Evolutionary conservation across 2,329 filamentous ascomycete genomes (phyloP).

Genomic region (Diplodia sapinea): DNA sequence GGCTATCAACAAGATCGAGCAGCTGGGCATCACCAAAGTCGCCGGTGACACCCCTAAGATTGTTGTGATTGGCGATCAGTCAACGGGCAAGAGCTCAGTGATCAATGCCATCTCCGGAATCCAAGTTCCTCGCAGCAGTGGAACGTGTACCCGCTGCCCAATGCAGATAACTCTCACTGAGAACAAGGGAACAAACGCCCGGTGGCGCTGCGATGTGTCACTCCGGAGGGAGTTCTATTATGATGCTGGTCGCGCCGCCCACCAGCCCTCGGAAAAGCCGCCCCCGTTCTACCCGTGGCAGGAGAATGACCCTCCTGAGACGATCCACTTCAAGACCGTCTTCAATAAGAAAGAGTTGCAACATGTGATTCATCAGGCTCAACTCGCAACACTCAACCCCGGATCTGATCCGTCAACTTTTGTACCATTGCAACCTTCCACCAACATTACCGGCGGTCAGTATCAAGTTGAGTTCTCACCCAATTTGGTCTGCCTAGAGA

Average conservation of each 20-base stretch:
- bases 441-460: background rate
- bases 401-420: conserved; percentile 54
- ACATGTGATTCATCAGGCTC: conserved; percentile 72
- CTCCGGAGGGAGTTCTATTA: conserved; percentile 70
- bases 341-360: conserved; percentile 68
- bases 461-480: conserved; percentile 74
- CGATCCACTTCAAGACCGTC: conserved; percentile 68
- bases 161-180: conserved; percentile 76
- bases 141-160: conserved; percentile 80
- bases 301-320: conserved; percentile 50
- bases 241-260: conserved; percentile 36
- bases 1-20: conserved; percentile 67
- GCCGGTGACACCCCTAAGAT: conserved; percentile 74
- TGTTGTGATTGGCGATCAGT: conserved; percentile 84
- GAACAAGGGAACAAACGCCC: conserved; percentile 50
- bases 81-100: conserved; percentile 76
- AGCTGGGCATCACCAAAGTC: conserved; percentile 73
- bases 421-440: conserved; percentile 32
- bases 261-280: conserved; percentile 27
- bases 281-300: conserved; percentile 72
- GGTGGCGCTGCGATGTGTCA: conserved; percentile 72
- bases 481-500: conserved; percentile 74
- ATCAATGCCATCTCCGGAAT: conserved; percentile 63
- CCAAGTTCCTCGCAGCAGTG: conserved; percentile 71
- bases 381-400: conserved; percentile 78